Conservation (phyloP, 345 rosid genomes). For the Microcos paniculata region DNA sequence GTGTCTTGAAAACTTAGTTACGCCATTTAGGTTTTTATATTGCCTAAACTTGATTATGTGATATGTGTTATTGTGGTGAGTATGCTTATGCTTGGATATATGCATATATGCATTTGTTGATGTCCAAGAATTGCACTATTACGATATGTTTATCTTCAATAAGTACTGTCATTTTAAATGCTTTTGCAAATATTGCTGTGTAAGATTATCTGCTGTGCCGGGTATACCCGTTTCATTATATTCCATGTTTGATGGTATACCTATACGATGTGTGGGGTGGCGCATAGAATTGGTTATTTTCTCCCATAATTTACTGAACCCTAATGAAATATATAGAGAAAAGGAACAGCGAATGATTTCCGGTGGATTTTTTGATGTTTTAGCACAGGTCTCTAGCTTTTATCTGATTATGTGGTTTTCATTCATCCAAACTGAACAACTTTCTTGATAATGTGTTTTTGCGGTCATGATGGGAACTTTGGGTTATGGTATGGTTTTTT, state of each 20-base stretch:
- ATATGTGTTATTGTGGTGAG: background rate
- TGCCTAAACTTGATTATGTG: background rate
- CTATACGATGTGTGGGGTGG: background rate
- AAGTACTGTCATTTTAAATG: background rate
- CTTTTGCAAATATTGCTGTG: background rate
- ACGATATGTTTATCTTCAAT: background rate
- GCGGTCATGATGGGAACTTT: background rate
- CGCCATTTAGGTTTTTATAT: background rate
- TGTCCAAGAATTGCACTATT: constrained; percentile 5
- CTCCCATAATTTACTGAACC: background rate
- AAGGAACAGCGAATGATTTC: background rate
- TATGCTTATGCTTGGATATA: background rate
- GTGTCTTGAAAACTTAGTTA: constrained; percentile 32
- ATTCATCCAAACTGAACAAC: background rate
- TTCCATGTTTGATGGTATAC: background rate
- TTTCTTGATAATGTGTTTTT: background rate
- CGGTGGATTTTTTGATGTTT: background rate
- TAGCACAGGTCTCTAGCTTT: background rate
- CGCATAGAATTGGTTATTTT: background rate
- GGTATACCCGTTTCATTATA: background rate
- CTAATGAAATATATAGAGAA: background rate
- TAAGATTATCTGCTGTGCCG: background rate
- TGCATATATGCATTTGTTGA: background rate
- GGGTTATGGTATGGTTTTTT: background rate
- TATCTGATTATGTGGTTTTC: background rate